Conservation (phyloP, 495 filamentous ascomycete genomes). For the Neurospora sp. region DNA sequence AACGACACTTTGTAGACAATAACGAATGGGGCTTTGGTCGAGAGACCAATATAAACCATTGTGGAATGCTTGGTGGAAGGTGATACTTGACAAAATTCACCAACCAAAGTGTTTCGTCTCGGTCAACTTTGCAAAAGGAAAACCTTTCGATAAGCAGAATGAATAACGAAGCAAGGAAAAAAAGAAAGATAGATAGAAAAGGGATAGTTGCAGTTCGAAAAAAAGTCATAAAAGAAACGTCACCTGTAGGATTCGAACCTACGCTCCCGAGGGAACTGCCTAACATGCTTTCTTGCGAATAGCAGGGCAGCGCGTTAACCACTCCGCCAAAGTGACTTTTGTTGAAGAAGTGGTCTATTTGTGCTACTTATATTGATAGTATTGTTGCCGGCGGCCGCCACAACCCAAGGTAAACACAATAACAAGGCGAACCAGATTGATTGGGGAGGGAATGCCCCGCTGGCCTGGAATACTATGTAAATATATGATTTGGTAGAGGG, state of each 20-base stretch:
- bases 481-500: too few relatives aligned
- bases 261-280: conserved; percentile 5
- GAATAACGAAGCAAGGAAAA: background rate
- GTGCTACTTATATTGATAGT: background rate
- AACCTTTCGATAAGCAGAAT: background rate
- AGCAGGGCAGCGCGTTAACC: conserved; percentile 13
- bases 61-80: too few relatives aligned
- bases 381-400: background rate
- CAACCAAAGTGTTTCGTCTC: background rate
- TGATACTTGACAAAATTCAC: too few relatives aligned
- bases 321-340: conserved; percentile 13
- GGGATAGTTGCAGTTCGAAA: background rate
- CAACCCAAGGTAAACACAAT: background rate
- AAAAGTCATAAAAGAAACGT: conserved; percentile 12
- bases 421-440: too few relatives aligned
- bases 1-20: too few relatives aligned
- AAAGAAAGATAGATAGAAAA: background rate
- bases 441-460: too few relatives aligned
- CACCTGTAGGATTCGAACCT: conserved; percentile 12
- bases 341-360: background rate
- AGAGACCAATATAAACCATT: too few relatives aligned
- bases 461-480: too few relatives aligned
- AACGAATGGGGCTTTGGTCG: too few relatives aligned
- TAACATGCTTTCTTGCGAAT: background rate
- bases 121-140: background rate